Base-by-base conservation (phyloP, 1,284 basidiomycete genomes). In the Microbotryum violaceum region DNA sequence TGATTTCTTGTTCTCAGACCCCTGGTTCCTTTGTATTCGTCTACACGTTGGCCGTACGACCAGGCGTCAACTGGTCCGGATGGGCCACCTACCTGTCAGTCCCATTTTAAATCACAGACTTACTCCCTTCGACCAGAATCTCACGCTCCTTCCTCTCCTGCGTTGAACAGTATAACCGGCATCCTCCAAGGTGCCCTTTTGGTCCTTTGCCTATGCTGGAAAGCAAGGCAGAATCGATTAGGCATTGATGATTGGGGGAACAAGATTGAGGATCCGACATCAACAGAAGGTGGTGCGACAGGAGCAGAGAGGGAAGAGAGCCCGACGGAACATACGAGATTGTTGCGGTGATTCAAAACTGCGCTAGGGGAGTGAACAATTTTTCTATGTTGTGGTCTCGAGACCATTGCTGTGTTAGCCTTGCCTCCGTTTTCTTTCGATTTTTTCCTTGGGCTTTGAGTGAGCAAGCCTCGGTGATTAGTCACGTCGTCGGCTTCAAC, bases 171-270 rank as follows among this genome's bases (percentile, higher is more conserved):
- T 42, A 85, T 92, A 45, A 86, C 92, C 0, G 92, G 90, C 7
- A 74, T 85, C 21, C 86, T 97, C 80, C 96, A 98, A 76, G 85
- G 83, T 2, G 79, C 80, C 21, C 81, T 98, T 6, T 81, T 98
- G 53, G 75, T 79, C 62, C 74, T 77, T 31, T 77, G 77, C 62
- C 49, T 77, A 12, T 58, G 64, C 3, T 78, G 74, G 73, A 74
- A 72, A 58, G 58, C 75, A 50, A 68, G 75, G 8, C 92, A 97
- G 74, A 79, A 76, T 54, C 77, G 79, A 25, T 80, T 90, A 5
- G 83, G 84, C n/a, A 82, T 97, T 58, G 91, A 98, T 74, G 94
- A 97, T 76, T 98, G 94, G 72, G 94, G 96, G 0, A 78, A 82
- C 45, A 46, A 23, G 20, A 46, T 42, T 6, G 37, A 42, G 5